These are phyloP conservation scores for Blastobotrys mokoenaii DNA, from an alignment of 805 yeast genomes.

Conservation along the genomic window DNA sequence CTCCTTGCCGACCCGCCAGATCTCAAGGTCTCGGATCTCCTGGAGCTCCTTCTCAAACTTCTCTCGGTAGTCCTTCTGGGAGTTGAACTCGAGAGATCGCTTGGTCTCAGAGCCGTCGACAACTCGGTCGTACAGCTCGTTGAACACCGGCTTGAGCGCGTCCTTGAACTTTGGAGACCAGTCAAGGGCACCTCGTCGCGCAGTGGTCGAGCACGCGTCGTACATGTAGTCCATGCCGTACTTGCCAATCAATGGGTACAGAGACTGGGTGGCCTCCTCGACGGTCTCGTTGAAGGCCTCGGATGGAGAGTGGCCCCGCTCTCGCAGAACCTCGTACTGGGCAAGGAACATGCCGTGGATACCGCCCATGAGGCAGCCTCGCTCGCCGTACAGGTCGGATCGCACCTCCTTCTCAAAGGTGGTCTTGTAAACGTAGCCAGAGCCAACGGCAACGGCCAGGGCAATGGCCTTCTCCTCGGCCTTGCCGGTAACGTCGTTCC, in stretches of 20 bases:
- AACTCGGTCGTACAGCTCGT: constrained; percentile 90
- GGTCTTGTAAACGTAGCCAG: constrained; percentile 99
- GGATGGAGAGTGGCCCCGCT: constrained; percentile 98
- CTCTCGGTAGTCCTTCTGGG: constrained; percentile 95
- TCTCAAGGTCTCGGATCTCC: constrained; percentile 93
- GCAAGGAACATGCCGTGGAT: constrained; percentile 99
- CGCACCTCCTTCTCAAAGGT: constrained; percentile 98
- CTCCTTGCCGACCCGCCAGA: constrained; percentile 99
- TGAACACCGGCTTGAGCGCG: constrained; percentile 97
- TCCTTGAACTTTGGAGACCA: constrained; percentile 99
- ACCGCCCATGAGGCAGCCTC: constrained; percentile 99
- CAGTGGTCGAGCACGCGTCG: constrained; percentile 99
- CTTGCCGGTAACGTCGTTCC: constrained; percentile 98
- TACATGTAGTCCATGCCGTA: constrained; percentile 99
- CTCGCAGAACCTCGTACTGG: constrained; percentile 99
- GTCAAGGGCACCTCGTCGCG: constrained; percentile 99
- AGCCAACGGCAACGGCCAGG: constrained; percentile 97
- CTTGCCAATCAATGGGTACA: constrained; percentile 97
- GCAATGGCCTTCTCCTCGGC: constrained; percentile 99
- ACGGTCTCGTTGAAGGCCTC: constrained; percentile 99
- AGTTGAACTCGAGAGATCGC: constrained; percentile 97
- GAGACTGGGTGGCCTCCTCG: constrained; percentile 99
- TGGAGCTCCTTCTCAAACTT: constrained; percentile 89
- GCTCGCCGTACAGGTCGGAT: constrained; percentile 99
- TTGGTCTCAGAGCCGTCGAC: constrained; percentile 95